These are phyloP conservation scores for Diaporthe batatas DNA, from an alignment of 2,329 filamentous ascomycete species.

Conservation along the genomic window DNA sequence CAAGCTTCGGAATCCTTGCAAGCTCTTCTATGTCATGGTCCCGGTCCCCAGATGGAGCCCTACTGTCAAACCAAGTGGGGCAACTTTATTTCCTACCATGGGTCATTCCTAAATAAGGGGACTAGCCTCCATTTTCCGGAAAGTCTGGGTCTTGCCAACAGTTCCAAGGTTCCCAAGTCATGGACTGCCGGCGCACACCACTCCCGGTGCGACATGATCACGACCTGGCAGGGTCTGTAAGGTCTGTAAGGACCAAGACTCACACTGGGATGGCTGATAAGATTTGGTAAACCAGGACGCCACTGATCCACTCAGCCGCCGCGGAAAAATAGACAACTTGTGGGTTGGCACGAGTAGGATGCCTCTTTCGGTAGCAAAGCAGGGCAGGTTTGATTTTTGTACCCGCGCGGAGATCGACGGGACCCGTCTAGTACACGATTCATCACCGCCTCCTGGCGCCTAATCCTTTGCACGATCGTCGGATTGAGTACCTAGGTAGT, in stretches of 20 bases:
- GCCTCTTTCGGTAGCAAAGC: too few species aligned
- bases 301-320: not conserved
- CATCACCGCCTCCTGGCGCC: not conserved
- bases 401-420: not conserved
- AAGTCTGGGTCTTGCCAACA: not conserved
- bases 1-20: not conserved
- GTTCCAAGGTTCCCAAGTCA: not conserved
- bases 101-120: not conserved
- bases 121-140: not conserved
- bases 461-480: not conserved
- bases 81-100: constrained; percentile 17
- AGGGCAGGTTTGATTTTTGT: not conserved
- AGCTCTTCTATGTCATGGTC: not conserved
- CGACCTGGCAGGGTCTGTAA: not conserved
- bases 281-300: not conserved
- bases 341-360: not conserved
- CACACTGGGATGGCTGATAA: not conserved
- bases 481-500: not conserved
- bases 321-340: not conserved
- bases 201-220: not conserved
- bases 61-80: constrained; percentile 2
- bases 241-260: not conserved
- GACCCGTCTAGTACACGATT: not conserved
- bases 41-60: not conserved
- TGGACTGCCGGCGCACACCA: not conserved